phyloP scores from a whole-genome alignment of 306 rosid genomes.

The Begonia peltatifolia region DNA sequence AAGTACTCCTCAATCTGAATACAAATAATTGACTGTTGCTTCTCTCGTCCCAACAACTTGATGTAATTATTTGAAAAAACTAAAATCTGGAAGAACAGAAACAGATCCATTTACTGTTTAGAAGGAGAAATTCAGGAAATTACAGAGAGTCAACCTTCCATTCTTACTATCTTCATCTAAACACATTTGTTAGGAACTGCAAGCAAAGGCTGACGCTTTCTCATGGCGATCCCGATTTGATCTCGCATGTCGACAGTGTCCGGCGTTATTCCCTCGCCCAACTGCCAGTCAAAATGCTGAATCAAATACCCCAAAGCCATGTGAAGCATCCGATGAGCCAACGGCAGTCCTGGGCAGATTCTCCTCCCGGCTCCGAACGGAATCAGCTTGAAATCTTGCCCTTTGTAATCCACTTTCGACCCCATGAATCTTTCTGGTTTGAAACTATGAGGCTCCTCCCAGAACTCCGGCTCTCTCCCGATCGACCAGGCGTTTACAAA shows the following conservation, averaged over 20 bases:
- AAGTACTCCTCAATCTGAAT: too few species aligned
- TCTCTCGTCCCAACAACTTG: too few species aligned
- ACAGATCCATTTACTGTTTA: too few species aligned
- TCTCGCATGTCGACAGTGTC: conserved; percentile 29
- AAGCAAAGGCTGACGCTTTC: too few species aligned
- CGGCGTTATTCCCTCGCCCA: conserved; percentile 25
- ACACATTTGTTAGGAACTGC: too few species aligned
- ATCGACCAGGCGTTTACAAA: conserved; percentile 47
- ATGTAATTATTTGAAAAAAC: too few species aligned
- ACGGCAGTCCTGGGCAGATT: conserved; percentile 46
- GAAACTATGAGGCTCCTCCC: conserved; percentile 27
- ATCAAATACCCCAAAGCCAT: conserved; percentile 31
- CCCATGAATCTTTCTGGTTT: conserved; percentile 34
- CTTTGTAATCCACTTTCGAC: conserved; percentile 23
- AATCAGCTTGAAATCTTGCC: conserved; percentile 33
- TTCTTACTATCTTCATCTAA: too few species aligned
- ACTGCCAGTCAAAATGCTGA: conserved; percentile 40
- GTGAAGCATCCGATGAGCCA: conserved; percentile 40
- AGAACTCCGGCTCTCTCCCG: conserved; percentile 27
- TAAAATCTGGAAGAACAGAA: too few species aligned
- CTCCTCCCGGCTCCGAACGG: conserved; percentile 58
- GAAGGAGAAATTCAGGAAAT: too few species aligned
- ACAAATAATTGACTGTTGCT: too few species aligned
- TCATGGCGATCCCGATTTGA: too few species aligned
- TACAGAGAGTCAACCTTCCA: too few species aligned